Base-by-base conservation (phyloP, 768 basidiomycete species). In the Mycena filopes region DNA sequence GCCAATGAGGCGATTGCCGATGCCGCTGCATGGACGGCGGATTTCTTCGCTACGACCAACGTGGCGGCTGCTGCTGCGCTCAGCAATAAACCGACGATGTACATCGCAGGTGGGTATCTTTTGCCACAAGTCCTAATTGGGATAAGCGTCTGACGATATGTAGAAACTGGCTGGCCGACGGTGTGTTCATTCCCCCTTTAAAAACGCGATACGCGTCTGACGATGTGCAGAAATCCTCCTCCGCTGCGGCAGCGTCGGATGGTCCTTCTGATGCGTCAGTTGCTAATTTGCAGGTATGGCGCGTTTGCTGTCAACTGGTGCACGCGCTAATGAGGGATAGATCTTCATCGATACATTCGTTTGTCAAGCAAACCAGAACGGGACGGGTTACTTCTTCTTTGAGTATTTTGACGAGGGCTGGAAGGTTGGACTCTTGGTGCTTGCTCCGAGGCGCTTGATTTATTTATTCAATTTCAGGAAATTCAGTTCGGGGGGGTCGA, bases 381-480 rank as follows among this genome's bases (percentile, higher is more conserved):
- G 86, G 16, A 95, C 93, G 1, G 81, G 86, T 18, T 97, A 97
- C 79, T 98, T 95, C 85, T 96, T 87, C 82, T 94, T 95, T 26
- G 66, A 68, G 85, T 89, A 82, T 73, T 88, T 86, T 64, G 95
- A 96, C 73, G 92, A 95, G 76, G 77, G 80, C 31, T 96, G 94
- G 94, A 94, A 95, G 83, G 87, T 86, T 70, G 71, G 84, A 45
- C 16, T 55, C 38, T 68, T 21, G 9, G 33, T 38, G 55, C 33
- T 61, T 36, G 11, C 28, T 31, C 2, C 28, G 26, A 12, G 28
- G 48, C 63, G 16, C 8, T 48, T 2, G 3, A n/a, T 3, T 25
- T 65, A 9, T 36, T 36, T 51, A 68, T 49, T 31, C 36, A 9
- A 38, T 50, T 70, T 29, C 59, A 90, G 86, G 86, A 86, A 70